phyloP scores from a whole-genome alignment of 2,329 filamentous ascomycete genomes.

The Fusarium bulbicola region DNA sequence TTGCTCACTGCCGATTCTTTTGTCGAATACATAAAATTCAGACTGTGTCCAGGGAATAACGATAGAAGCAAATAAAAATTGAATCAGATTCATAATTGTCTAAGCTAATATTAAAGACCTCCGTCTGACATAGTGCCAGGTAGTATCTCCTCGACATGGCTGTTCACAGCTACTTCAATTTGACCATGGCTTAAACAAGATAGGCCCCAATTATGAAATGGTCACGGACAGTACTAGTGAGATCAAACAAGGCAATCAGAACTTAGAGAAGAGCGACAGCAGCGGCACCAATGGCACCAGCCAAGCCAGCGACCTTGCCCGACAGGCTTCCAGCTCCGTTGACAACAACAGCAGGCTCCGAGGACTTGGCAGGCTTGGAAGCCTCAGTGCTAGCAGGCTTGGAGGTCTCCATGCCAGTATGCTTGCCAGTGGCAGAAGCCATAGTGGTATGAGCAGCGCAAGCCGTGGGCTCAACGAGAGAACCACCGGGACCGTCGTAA shows the following conservation, averaged over 20 bases:
- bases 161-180: too few species aligned
- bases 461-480: background rate
- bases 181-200: too few species aligned
- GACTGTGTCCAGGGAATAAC: background rate
- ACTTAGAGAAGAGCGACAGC: conserved; percentile 1
- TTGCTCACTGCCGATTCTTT: background rate
- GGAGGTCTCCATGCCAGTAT: background rate
- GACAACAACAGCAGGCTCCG: conserved; percentile 3
- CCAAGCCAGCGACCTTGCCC: background rate
- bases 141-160: background rate
- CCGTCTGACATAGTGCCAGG: background rate
- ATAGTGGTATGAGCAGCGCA: background rate
- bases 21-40: background rate
- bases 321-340: conserved; percentile 1
- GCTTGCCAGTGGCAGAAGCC: background rate
- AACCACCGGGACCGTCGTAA: background rate
- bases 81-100: background rate
- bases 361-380: background rate
- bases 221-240: too few species aligned
- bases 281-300: conserved; percentile 6
- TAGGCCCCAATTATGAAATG: too few species aligned
- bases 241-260: background rate
- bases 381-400: background rate
- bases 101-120: background rate
- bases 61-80: background rate